Base-by-base conservation (phyloP, 164 flowering plant genomes). In the Brasenia schreberi region DNA sequence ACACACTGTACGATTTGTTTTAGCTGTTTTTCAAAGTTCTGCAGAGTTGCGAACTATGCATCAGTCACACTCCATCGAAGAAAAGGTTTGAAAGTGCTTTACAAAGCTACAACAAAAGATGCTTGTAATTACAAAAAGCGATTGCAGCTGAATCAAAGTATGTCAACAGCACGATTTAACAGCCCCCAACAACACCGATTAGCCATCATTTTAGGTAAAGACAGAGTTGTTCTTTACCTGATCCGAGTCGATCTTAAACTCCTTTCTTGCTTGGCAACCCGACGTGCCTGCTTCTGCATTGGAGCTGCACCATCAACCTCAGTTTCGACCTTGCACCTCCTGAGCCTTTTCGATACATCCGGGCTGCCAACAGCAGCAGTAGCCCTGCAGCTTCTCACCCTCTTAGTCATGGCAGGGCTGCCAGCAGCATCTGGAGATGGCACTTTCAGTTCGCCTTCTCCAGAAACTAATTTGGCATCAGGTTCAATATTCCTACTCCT, bases 221-320 rank as follows among this genome's bases (percentile, higher is more conserved):
- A 12, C 7, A 45, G 53, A 49, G 12, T 2, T 9, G 12, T 49
- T 9, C 16, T 49, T 49, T 14, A 49, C 56, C 56, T 49, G 56
- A 9, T 49, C 10, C 56, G 56, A 14, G 16, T 14, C 10, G 56
- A 49, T 14, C 56, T 49, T 49, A 49, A 49, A 49, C 16, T 49
- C 56, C 56, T 49, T 14, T 14, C 16, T 49, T 49, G 56, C 56
- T 9, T 49, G 56, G 14, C 12, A 49, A 9, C 56, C 56, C 10
- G 56, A 49, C 4, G 9, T 2, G 4, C 5, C 56, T 49, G 16
- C 83, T 19, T 72, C 59, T 19, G 65, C 39, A 72, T 86, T 92
- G 12, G 65, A 63, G 73, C 72, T 78, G 18, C 83, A 43, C 59
- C 60, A 73, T 52, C 58, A 17, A 68, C 33, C 72, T 0, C 45